Conservation (phyloP, 306 rosid genomes). For the Cucurbita maxima region DNA sequence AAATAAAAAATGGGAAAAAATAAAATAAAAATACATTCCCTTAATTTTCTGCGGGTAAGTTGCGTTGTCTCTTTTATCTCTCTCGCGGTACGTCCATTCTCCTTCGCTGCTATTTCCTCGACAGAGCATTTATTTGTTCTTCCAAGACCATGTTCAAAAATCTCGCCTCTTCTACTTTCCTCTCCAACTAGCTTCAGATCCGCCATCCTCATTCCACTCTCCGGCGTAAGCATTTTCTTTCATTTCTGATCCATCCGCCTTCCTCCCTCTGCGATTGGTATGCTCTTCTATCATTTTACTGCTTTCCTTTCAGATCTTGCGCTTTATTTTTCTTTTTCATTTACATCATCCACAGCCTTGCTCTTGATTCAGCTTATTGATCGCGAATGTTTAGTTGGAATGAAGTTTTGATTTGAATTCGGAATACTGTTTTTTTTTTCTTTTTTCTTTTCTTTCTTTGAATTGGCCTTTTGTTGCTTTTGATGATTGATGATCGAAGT, state of each 20-base stretch:
- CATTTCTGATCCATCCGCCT: neutral
- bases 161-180: neutral
- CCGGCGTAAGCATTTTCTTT: neutral
- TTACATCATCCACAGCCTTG: neutral
- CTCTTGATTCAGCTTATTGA: neutral
- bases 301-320: neutral
- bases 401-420: neutral
- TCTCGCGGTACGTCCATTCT: neutral
- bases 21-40: neutral
- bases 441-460: neutral
- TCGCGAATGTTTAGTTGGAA: neutral
- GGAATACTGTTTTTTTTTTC: neutral
- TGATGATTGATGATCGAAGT: neutral
- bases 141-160: neutral
- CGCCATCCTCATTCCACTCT: neutral
- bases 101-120: neutral
- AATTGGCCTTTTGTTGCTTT: neutral
- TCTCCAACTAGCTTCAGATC: slow-evolving; percentile 8
- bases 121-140: neutral
- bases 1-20: neutral
- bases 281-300: neutral
- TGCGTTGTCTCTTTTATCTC: slow-evolving; percentile 5
- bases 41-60: slow-evolving; percentile 3
- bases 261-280: neutral
- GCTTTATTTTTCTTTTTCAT: neutral